Evolutionary conservation across 164 flowering plant species (phyloP).

Genomic region (Vitis vinifera): DNA sequence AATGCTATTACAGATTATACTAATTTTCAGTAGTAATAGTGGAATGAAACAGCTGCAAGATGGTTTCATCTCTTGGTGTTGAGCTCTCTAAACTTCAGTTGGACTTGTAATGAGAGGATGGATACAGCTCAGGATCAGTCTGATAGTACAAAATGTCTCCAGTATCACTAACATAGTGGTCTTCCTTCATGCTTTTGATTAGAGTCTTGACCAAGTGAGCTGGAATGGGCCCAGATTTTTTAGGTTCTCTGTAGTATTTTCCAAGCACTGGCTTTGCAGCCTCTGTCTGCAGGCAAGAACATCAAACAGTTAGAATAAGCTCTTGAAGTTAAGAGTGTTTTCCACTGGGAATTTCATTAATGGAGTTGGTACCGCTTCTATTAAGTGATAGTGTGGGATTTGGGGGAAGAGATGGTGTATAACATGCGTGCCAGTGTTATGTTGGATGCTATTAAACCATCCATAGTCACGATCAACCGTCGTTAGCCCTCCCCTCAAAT

Average conservation of each 20-base stretch:
- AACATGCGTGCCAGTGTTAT: constrained; percentile 95
- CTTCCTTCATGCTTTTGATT: constrained; percentile 39
- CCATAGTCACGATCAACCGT: constrained; percentile 92
- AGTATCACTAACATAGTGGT: constrained; percentile 60
- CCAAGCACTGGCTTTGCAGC: constrained; percentile 64
- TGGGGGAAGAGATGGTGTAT: constrained; percentile 71
- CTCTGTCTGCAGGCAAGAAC: constrained; percentile 40
- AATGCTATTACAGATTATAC: too few relatives aligned
- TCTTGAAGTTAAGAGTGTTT: neutral
- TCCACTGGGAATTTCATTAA: neutral
- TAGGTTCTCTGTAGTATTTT: constrained; percentile 50
- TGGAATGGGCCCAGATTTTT: constrained; percentile 55
- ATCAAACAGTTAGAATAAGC: neutral
- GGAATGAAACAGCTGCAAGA: too few relatives aligned
- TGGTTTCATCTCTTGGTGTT: too few relatives aligned
- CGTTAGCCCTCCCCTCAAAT: constrained; percentile 89
- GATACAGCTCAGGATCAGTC: constrained; percentile 31
- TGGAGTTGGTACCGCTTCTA: constrained; percentile 50
- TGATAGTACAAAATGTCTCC: constrained; percentile 66
- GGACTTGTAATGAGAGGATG: neutral
- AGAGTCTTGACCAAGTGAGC: constrained; percentile 40
- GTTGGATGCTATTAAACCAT: constrained; percentile 76
- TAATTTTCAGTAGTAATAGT: too few relatives aligned
- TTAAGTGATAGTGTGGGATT: constrained; percentile 70
- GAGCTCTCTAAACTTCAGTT: neutral